Percentiles rank a stretch among this genome's conserved stretches.
Conservation (phyloP, 2,329 filamentous ascomycete genomes). For the Cladosporium sp. region DNA sequence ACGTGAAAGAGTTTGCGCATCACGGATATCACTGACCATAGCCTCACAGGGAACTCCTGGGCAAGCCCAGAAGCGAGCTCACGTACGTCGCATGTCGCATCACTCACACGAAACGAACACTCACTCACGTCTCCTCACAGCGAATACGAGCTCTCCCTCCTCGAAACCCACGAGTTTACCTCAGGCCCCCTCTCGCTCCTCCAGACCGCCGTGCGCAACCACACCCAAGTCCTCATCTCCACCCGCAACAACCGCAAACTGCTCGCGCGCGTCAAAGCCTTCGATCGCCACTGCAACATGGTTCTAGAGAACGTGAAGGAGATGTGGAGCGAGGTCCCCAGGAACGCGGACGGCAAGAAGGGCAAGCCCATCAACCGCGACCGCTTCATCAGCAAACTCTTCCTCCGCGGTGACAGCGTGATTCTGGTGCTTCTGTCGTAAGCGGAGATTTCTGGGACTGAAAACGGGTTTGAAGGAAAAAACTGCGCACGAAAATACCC, state of each 20-base stretch:
- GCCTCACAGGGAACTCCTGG: constrained; percentile 72
- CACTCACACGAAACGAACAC: constrained; percentile 18
- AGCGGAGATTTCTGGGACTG: background rate
- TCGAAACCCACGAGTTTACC: constrained; percentile 78
- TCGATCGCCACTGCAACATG: constrained; percentile 99
- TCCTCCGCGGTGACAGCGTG: constrained; percentile 82
- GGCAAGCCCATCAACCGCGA: constrained; percentile 95
- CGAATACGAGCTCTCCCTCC: constrained; percentile 85
- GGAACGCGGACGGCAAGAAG: constrained; percentile 80
- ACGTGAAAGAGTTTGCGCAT: background rate
- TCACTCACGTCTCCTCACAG: constrained; percentile 47
- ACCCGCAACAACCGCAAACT: constrained; percentile 98
- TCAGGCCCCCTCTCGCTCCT: constrained; percentile 86
- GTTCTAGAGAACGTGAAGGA: constrained; percentile 96
- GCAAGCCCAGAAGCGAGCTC: constrained; percentile 85
- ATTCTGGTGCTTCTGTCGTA: constrained; percentile 71
- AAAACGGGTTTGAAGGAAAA: background rate
- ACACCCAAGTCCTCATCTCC: constrained; percentile 94
- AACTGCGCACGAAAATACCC: background rate
- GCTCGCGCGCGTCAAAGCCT: constrained; percentile 94
- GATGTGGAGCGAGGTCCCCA: constrained; percentile 98
- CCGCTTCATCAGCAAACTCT: constrained; percentile 98
- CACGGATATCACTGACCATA: constrained; percentile 30
- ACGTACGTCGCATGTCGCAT: constrained; percentile 62
- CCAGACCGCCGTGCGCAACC: constrained; percentile 91